A percentile compares a stretch with the other conserved stretches of the same genome.
These are phyloP conservation scores for Malassezia furfur DNA, from an alignment of 1,284 basidiomycete species.

Conservation along the genomic window DNA sequence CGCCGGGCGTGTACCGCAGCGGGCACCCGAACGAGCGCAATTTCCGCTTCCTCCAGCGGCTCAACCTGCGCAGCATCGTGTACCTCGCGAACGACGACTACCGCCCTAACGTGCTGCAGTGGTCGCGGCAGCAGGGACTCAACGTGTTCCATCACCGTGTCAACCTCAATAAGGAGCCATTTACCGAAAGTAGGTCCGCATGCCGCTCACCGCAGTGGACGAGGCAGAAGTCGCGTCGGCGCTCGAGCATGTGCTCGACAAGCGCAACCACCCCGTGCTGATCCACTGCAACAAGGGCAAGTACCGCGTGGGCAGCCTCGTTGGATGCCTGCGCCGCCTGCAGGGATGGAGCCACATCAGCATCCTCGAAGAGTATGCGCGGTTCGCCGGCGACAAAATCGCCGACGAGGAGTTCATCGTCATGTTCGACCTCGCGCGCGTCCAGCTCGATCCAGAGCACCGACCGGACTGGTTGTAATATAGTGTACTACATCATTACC, in stretches of 20 bases:
- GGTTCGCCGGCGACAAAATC: constrained; percentile 32
- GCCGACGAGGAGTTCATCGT: constrained; percentile 44
- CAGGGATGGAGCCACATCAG: constrained; percentile 45
- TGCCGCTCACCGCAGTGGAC: constrained; percentile 25
- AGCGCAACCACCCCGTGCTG: constrained; percentile 34
- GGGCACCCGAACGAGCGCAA: constrained; percentile 48
- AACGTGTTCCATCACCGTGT: constrained; percentile 35
- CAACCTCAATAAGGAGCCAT: constrained; percentile 45
- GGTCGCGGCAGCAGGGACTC: constrained; percentile 24
- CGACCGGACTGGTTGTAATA: constrained; percentile 17
- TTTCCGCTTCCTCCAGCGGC: constrained; percentile 36
- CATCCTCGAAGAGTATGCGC: constrained; percentile 44
- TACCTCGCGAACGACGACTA: constrained; percentile 44
- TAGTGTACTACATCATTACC: constrained; percentile 17
- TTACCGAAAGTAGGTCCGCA: constrained; percentile 28
- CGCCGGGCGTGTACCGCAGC: constrained; percentile 38
- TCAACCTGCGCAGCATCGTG: constrained; percentile 38
- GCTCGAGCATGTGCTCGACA: constrained; percentile 27
- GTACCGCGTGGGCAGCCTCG: constrained; percentile 42
- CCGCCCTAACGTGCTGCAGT: constrained; percentile 31
- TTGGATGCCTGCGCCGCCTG: constrained; percentile 35
- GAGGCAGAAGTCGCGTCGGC: constrained; percentile 27
- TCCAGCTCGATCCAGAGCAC: constrained; percentile 15
- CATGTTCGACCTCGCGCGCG: constrained; percentile 27
- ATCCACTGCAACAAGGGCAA: constrained; percentile 48